Conservation (phyloP, 176 grass and related monocot genomes). For the Oryza glumipatula region DNA sequence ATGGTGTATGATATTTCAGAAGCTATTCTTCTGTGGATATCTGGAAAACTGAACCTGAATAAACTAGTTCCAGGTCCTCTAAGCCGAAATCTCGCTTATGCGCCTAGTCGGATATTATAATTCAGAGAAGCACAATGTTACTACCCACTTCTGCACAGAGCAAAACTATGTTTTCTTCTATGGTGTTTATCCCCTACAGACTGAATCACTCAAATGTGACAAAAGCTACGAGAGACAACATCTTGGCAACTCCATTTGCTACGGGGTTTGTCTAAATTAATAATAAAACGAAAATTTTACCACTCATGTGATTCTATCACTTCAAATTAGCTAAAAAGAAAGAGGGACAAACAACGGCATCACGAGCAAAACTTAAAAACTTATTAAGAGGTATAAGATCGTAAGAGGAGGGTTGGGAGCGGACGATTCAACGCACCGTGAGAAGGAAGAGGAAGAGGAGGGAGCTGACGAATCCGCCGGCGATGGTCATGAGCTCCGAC, state of each 20-base stretch:
- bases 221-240: not conserved
- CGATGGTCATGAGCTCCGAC: slow-evolving; percentile 93
- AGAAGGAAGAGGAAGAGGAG: slow-evolving; percentile 86
- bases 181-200: not conserved
- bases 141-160: not conserved
- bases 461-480: slow-evolving; percentile 86
- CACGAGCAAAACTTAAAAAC: not conserved
- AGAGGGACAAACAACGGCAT: not conserved
- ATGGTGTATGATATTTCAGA: slow-evolving; percentile 2
- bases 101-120: not conserved
- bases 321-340: slow-evolving; percentile 24
- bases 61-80: slow-evolving; percentile 5
- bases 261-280: not conserved
- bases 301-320: not conserved
- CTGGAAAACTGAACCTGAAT: not conserved
- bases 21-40: not conserved
- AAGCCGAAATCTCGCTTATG: not conserved
- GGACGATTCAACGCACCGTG: slow-evolving; percentile 59
- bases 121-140: not conserved
- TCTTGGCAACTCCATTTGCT: not conserved
- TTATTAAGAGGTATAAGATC: not conserved
- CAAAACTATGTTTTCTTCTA: not conserved
- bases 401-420: not conserved
- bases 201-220: not conserved
- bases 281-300: not conserved